These are phyloP conservation scores for Podaxis pistillaris DNA, from an alignment of 768 basidiomycete genomes.

Conservation along the genomic window DNA sequence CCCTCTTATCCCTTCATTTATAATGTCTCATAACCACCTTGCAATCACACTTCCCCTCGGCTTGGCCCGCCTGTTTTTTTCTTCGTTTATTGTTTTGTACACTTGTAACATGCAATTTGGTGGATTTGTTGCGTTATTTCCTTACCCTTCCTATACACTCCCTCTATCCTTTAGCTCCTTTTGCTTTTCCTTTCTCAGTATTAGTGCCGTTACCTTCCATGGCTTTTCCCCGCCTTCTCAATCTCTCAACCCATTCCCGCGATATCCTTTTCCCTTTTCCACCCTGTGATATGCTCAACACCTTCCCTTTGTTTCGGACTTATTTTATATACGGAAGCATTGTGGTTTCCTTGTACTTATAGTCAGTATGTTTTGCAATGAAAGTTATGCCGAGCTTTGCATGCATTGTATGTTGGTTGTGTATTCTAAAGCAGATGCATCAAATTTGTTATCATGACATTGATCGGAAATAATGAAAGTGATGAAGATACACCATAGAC, in stretches of 20 bases:
- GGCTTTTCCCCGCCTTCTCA: not conserved
- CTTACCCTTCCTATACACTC: not conserved
- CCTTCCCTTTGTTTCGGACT: not conserved
- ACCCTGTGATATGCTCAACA: not conserved
- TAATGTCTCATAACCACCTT: not conserved
- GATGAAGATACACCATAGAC: too few species aligned
- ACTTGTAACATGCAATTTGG: not conserved
- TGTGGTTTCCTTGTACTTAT: constrained; percentile 3
- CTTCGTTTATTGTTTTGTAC: constrained; percentile 1
- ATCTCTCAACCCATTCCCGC: not conserved
- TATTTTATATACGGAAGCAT: constrained; percentile 5
- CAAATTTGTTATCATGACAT: not conserved
- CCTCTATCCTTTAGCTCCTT: not conserved
- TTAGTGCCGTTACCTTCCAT: not conserved
- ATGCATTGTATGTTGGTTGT: not conserved
- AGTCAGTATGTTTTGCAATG: constrained; percentile 4
- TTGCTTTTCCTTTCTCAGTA: not conserved
- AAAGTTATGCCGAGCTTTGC: not conserved
- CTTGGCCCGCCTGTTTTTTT: not conserved
- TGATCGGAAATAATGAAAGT: not conserved
- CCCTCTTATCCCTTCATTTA: not conserved
- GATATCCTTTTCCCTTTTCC: not conserved
- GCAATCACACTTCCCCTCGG: not conserved
- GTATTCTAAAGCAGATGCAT: not conserved
- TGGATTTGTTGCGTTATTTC: constrained; percentile 1